Evolutionary conservation across 768 basidiomycete species (phyloP).

Genomic region (Mycena filopes): DNA sequence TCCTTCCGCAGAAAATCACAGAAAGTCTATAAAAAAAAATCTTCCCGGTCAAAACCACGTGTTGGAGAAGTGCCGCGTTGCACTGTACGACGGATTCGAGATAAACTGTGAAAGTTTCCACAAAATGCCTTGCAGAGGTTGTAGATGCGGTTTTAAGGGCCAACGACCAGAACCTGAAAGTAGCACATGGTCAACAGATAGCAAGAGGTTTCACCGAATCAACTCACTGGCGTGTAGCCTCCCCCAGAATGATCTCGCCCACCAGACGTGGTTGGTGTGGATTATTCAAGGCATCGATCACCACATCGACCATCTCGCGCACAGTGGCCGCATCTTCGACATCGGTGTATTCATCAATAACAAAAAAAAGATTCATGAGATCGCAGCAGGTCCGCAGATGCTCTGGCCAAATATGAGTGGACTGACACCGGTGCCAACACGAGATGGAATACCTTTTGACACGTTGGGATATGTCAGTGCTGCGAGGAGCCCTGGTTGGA

Average conservation of each 20-base stretch:
- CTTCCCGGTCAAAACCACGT: no score
- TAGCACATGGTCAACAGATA: no score
- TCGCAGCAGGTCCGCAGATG: slow-evolving; percentile 40
- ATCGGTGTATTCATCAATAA: slow-evolving; percentile 47
- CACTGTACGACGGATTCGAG: slow-evolving; percentile 43
- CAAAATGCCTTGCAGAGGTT: slow-evolving; percentile 40
- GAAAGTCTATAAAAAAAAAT: no score
- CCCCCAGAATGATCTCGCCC: slow-evolving; percentile 42
- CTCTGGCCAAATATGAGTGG: slow-evolving; percentile 20
- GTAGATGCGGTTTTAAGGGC: slow-evolving; percentile 31
- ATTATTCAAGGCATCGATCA: slow-evolving; percentile 42
- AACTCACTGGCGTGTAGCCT: slow-evolving; percentile 37
- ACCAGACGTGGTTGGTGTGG: slow-evolving; percentile 40
- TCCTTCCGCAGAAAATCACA: no score
- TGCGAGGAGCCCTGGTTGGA: slow-evolving; percentile 50
- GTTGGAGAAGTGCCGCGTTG: no score
- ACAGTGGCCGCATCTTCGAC: slow-evolving; percentile 34
- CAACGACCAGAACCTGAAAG: slow-evolving; percentile 39
- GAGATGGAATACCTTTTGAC: slow-evolving; percentile 41
- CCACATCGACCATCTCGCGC: slow-evolving; percentile 33
- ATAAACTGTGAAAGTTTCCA: slow-evolving; percentile 44
- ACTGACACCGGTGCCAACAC: neutral
- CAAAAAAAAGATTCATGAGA: slow-evolving; percentile 44
- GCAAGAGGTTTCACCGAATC: neutral
- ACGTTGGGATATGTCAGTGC: slow-evolving; percentile 49